phyloP scores from a whole-genome alignment of 176 grass and related monocot species.

The Neostapfia colusana region DNA sequence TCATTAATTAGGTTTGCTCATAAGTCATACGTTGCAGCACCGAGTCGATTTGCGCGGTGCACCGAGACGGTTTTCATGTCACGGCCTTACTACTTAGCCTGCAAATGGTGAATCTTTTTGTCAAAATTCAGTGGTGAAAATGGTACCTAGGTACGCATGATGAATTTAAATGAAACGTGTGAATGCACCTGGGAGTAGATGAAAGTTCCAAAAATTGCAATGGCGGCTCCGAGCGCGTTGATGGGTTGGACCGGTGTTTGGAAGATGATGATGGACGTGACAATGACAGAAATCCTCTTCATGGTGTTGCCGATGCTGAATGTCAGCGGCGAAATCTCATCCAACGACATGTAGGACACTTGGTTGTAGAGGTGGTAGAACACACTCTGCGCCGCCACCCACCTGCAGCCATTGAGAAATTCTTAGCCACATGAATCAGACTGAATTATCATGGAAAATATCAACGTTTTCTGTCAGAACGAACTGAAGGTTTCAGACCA shows the following conservation, averaged over 20 bases:
- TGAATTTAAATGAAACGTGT: background rate
- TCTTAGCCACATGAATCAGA: conserved; percentile 22
- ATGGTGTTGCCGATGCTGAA: conserved; percentile 97
- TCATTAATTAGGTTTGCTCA: conserved; percentile 32
- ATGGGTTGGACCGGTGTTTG: conserved; percentile 80
- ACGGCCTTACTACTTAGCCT: conserved; percentile 44
- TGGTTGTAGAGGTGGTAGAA: conserved; percentile 99
- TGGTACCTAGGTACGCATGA: background rate
- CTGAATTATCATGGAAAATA: conserved; percentile 28
- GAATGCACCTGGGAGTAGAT: conserved; percentile 84
- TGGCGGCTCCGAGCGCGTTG: conserved; percentile 86
- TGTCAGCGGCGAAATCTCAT: conserved; percentile 90
- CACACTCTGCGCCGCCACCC: conserved; percentile 90
- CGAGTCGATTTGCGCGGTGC: background rate
- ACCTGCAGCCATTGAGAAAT: conserved; percentile 51
- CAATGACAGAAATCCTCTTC: conserved; percentile 95
- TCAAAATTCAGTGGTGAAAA: conserved; percentile 4
- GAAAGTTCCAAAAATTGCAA: conserved; percentile 90
- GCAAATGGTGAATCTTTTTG: conserved; percentile 25
- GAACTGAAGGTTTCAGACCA: conserved; percentile 2
- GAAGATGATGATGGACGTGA: conserved; percentile 94
- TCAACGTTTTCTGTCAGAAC: background rate
- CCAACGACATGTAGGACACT: conserved; percentile 95
- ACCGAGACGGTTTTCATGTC: background rate
- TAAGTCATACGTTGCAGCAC: conserved; percentile 23